Evolutionary conservation across 1,284 basidiomycete species (phyloP).

Genomic region (Tilletiaria anomala): DNA sequence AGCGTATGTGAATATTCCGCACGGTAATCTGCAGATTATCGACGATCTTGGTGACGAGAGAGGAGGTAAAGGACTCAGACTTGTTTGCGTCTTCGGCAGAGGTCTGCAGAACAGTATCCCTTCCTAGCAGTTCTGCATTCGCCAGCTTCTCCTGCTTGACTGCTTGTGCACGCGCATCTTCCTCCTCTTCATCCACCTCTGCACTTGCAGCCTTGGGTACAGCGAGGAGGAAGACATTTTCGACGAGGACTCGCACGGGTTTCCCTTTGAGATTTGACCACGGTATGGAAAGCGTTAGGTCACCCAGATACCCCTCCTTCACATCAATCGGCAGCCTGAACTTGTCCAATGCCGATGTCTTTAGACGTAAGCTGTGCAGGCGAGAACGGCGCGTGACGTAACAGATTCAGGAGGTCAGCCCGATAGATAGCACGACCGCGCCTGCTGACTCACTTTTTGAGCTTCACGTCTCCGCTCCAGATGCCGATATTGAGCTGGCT

Average conservation of each 20-base stretch:
- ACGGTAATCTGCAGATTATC: slow-evolving; percentile 95
- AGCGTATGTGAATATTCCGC: slow-evolving; percentile 52
- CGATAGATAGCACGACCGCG: not conserved
- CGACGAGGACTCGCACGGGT: slow-evolving; percentile 79
- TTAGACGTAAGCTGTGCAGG: slow-evolving; percentile 53
- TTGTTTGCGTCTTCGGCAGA: slow-evolving; percentile 54
- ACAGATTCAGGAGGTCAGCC: slow-evolving; percentile 1
- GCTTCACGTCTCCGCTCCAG: slow-evolving; percentile 74
- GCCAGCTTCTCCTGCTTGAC: slow-evolving; percentile 77
- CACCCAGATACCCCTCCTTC: slow-evolving; percentile 79
- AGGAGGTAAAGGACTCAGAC: slow-evolving; percentile 65
- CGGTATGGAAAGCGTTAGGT: slow-evolving; percentile 79
- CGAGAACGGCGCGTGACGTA: not conserved
- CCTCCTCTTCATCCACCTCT: slow-evolving; percentile 64
- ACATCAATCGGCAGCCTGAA: slow-evolving; percentile 93
- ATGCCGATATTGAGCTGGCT: slow-evolving; percentile 91
- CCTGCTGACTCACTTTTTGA: slow-evolving; percentile 43
- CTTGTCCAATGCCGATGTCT: slow-evolving; percentile 88
- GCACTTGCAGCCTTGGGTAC: slow-evolving; percentile 60
- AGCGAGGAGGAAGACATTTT: slow-evolving; percentile 91
- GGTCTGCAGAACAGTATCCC: slow-evolving; percentile 16
- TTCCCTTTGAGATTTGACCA: slow-evolving; percentile 89
- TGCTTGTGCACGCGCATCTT: slow-evolving; percentile 65
- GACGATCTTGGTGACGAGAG: slow-evolving; percentile 76
- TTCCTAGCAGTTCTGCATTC: slow-evolving; percentile 63